Base-by-base conservation (phyloP, 169 alveolate species). In the Haemoproteus tartakovskyi region DNA sequence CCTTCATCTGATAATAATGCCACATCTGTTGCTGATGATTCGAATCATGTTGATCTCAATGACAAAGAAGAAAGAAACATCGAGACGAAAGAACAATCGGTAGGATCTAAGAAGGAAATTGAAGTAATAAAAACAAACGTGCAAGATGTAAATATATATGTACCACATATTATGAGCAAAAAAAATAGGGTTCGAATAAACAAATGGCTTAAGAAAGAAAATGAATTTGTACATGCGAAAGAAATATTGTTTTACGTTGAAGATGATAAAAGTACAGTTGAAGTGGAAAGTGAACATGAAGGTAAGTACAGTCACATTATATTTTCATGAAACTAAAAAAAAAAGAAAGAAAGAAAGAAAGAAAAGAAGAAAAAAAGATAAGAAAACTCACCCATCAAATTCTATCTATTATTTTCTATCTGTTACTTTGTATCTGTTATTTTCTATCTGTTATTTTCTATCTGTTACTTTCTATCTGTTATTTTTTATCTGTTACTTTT, bases 211-310 rank as follows among this genome's bases (percentile, higher is more conserved):
- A 21, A 26, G 12, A 74, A 56, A 56, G 78, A 74, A 36, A 74
- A 74, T 21, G 78, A 74, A 2, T 57, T 45, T 48, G 21, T 74
- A 26, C 9, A 74, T 12, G 59, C 37, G 14, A 11, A 43, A 16
- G 84, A 74, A 11, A 18, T 74, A 3, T 26, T 74, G 6, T 43
- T 74, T 22, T 45, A 74, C 41, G 61, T 74, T n/a, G 78, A 74
- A 24, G 78, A 74, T 48, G 84, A 74, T 19, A 74, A 74, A 27
- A 74, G 78, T 9, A 74, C 78, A 37, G 29, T 74, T 5, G 84
- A 74, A 30, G 74, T 74, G 51, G 78, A 74, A 24, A 74, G 84
- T 9, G 63, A 60, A 21, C 47, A 48, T 26, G 5, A 59, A 27
- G 84, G 84, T 74, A 18, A 56, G 6, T 19, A 4, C 8, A 4